Evolutionary conservation across 345 rosid species (phyloP).

Genomic region (Barbarea vulgaris): DNA sequence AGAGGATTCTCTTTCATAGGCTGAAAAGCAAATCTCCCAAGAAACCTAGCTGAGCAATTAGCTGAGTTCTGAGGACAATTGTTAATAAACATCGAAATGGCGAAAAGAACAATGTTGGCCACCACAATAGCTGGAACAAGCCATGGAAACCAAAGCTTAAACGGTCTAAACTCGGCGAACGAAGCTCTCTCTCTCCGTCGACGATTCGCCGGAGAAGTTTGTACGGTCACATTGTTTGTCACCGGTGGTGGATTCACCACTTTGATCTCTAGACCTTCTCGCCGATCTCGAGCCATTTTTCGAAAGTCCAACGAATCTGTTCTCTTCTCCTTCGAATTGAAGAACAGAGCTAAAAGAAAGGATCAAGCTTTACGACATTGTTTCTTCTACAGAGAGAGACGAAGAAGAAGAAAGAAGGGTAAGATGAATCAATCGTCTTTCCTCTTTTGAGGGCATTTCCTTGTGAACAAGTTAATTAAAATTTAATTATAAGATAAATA

Average conservation of each 20-base stretch:
- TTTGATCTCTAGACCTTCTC: constrained; percentile 51
- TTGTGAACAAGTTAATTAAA: constrained; percentile 38
- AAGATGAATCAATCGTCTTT: constrained; percentile 42
- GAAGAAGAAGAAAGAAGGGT: not conserved
- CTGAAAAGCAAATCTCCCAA: constrained; percentile 89
- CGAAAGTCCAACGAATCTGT: not conserved
- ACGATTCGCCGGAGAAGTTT: constrained; percentile 20
- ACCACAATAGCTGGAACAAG: constrained; percentile 71
- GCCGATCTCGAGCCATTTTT: constrained; percentile 44
- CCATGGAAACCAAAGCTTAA: constrained; percentile 76
- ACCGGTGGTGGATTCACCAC: constrained; percentile 49
- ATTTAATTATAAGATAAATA: not conserved
- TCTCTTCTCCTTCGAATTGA: not conserved
- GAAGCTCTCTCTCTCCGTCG: constrained; percentile 22
- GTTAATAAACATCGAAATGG: constrained; percentile 72
- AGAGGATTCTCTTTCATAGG: constrained; percentile 89
- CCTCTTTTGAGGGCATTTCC: constrained; percentile 40
- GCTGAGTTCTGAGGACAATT: constrained; percentile 69
- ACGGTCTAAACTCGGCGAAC: constrained; percentile 49
- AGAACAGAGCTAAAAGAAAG: constrained; percentile 20
- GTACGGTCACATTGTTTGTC: constrained; percentile 25
- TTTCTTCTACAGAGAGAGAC: not conserved
- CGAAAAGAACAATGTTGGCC: constrained; percentile 60
- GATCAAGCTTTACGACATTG: constrained; percentile 42
- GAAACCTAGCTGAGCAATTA: constrained; percentile 57